Base-by-base conservation (phyloP, 2,329 filamentous ascomycete species). In the Huntiella bhutanensis region DNA sequence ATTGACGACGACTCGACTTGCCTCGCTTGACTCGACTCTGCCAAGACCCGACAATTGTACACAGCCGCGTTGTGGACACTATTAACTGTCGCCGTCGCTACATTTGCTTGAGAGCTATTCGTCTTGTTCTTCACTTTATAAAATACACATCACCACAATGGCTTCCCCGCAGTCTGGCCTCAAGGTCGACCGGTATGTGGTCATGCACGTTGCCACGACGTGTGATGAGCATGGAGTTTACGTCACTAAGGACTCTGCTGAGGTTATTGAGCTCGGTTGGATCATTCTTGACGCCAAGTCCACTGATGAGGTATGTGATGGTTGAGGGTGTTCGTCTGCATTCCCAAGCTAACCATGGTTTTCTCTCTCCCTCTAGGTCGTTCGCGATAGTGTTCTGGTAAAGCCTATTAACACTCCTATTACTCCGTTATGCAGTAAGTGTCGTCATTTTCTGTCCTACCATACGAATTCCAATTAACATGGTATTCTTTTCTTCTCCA, bases 151-250 rank as follows among this genome's bases (percentile, higher is more conserved):
- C 41, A 15, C 33, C 32, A 49, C 15, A 33, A 65, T 64, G 62
- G 56, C 62, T 55, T 57, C 62, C 47, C 62, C 63, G 54, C 60
- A 60, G 53, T 52, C 57, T 46, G 74, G 75, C 55, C 71, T 78
- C 55, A 81, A 81, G 66, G 75, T 94, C 65, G 91, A 98, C 68
- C 83, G 88, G 63, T 98, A 94, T 66, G 82, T 95, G 54, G 84
- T 98, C 59, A 94, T 96, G 62, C 91, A 98, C 65, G 88, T 96
- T 59, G 91, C 91, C 53, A 98, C 91, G 33, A 98, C 91, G 55
- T 98, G 91, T 66, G 91, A 98, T 64, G 91, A 98, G 64, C 91
- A 98, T 66, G 91, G 91, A 52, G 91, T 98, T 54, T 98, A 98
- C 64, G 91, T 98, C 50, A 98, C 91, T 51, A 96, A 96, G 67